Conservation (phyloP, 495 filamentous ascomycete species). For the Apodospora peruviana region DNA sequence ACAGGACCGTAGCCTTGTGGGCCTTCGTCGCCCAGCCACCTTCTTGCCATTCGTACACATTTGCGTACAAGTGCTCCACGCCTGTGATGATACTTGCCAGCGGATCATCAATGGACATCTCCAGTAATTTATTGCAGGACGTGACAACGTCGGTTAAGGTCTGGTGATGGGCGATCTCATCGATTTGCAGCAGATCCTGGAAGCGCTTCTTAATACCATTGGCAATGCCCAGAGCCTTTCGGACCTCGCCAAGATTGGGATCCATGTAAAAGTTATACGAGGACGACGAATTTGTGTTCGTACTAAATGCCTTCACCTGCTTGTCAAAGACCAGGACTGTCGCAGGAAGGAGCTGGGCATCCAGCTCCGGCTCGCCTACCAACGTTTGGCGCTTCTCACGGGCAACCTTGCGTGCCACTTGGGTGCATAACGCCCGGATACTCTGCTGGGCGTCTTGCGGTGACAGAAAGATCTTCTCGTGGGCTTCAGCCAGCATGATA, state of each 20-base stretch:
- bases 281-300: conserved; percentile 23
- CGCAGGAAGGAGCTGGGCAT: conserved; percentile 55
- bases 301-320: conserved; percentile 47
- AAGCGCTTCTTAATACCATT: conserved; percentile 64
- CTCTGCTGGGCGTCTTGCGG: conserved; percentile 26
- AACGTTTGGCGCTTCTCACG: conserved; percentile 15
- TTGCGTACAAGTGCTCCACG: conserved; percentile 74
- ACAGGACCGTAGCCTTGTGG: conserved; percentile 61
- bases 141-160: conserved; percentile 66
- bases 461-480: conserved; percentile 44
- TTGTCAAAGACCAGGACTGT: conserved; percentile 59
- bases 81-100: conserved; percentile 77
- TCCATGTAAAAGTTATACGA: conserved; percentile 88
- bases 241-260: conserved; percentile 65
- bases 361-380: conserved; percentile 31
- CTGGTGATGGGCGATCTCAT: conserved; percentile 53
- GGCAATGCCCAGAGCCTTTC: conserved; percentile 61
- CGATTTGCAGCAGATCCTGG: conserved; percentile 55
- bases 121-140: conserved; percentile 66
- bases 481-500: conserved; percentile 37
- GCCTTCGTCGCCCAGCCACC: conserved; percentile 72
- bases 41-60: conserved; percentile 86
- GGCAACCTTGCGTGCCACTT: conserved; percentile 29
- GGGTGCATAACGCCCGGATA: conserved; percentile 31
- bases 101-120: conserved; percentile 74